Evolutionary conservation across 305 asterid genomes (phyloP).

Genomic region (Salvia sclarea): DNA sequence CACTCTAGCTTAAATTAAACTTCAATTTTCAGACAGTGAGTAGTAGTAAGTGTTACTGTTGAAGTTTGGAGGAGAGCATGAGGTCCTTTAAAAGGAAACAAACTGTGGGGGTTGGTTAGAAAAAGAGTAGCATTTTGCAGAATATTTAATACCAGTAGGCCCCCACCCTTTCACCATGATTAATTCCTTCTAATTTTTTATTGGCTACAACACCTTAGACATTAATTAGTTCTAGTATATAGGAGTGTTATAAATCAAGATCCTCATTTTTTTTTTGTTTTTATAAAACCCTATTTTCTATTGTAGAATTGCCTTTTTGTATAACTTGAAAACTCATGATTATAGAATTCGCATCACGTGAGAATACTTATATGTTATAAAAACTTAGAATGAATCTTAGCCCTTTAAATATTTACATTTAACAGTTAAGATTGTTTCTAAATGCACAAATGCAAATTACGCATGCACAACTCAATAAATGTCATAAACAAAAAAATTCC

Average conservation of each 20-base stretch:
- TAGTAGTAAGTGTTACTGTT: neutral
- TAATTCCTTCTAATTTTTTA: neutral
- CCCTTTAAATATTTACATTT: no score
- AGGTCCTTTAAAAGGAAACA: constrained; percentile 40
- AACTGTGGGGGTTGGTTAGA: constrained; percentile 27
- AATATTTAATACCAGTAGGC: constrained; percentile 25
- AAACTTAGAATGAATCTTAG: no score
- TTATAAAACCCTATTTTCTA: neutral
- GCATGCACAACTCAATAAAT: no score
- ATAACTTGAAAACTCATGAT: neutral
- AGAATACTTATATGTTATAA: no score
- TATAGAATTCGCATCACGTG: no score
- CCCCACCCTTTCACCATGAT: constrained; percentile 25
- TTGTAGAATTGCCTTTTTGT: neutral
- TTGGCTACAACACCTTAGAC: no score
- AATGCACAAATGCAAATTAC: no score
- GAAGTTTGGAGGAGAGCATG: constrained; percentile 19
- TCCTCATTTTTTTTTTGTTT: no score
- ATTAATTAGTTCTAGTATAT: neutral
- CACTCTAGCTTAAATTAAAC: no score
- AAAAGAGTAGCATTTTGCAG: constrained; percentile 8
- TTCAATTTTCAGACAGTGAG: no score
- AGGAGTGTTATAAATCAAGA: neutral
- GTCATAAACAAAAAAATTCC: no score
- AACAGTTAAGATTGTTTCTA: no score